phyloP scores from a whole-genome alignment of 805 yeast species.

The Barnettozyma pratensis region DNA sequence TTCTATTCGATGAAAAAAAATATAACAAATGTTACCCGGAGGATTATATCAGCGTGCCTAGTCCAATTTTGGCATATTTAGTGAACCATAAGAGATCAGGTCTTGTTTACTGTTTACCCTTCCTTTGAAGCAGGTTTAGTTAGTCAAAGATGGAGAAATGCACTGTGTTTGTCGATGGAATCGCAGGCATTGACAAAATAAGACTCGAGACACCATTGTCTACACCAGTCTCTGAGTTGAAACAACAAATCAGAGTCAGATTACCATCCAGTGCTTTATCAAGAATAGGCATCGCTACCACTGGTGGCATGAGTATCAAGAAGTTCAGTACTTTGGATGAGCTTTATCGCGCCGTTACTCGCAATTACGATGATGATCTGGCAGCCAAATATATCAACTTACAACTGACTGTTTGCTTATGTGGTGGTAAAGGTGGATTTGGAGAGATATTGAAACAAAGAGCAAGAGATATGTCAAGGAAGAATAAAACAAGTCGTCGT shows the following conservation, averaged over 20 bases:
- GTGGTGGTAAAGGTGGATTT: constrained; percentile 53
- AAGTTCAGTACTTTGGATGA: constrained; percentile 8
- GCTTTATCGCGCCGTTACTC: constrained; percentile 1
- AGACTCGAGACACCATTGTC: constrained; percentile 7
- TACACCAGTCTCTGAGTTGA: not conserved
- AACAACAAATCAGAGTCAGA: constrained; percentile 3
- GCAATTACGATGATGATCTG: not conserved
- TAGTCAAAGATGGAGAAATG: constrained; percentile 1
- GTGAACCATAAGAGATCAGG: not conserved
- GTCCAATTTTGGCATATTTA: not conserved
- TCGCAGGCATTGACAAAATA: constrained; percentile 14
- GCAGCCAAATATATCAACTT: constrained; percentile 19
- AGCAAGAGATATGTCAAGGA: constrained; percentile 32
- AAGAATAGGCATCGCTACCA: constrained; percentile 7
- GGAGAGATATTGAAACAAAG: constrained; percentile 37
- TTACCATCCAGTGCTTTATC: constrained; percentile 8
- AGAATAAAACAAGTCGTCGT: constrained; percentile 18
- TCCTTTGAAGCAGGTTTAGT: not conserved
- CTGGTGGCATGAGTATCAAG: constrained; percentile 12
- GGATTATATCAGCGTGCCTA: not conserved
- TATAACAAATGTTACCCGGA: not conserved
- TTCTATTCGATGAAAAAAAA: not conserved
- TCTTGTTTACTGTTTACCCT: too few species aligned
- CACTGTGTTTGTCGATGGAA: constrained; percentile 14
- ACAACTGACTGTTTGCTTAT: constrained; percentile 30